Evolutionary conservation across 305 asterid species (phyloP).

Genomic region (Plantago rigida): DNA sequence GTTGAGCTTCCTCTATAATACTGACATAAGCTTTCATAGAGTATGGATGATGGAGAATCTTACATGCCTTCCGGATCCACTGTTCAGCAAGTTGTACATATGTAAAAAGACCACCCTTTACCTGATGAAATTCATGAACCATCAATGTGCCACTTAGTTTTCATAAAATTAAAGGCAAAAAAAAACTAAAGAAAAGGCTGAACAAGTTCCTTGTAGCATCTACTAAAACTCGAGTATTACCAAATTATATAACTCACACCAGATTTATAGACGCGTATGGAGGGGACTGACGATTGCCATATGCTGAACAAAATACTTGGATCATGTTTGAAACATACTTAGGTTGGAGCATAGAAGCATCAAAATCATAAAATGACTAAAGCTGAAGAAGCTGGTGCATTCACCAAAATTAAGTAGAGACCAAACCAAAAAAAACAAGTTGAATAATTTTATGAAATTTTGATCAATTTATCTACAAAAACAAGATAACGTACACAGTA

Average conservation of each 20-base stretch:
- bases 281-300: constrained; percentile 3
- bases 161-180: constrained; percentile 12
- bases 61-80: constrained; percentile 56
- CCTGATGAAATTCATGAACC: constrained; percentile 37
- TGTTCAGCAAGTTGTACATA: constrained; percentile 73
- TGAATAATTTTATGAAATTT: too few relatives aligned
- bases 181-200: constrained; percentile 7
- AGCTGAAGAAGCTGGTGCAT: neutral
- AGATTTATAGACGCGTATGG: too few relatives aligned
- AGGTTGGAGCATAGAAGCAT: neutral
- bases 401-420: too few relatives aligned
- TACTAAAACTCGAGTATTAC: constrained; percentile 3
- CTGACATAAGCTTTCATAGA: constrained; percentile 47
- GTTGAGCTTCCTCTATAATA: constrained; percentile 71
- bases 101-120: constrained; percentile 52
- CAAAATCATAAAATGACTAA: neutral
- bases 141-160: neutral
- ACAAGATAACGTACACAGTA: too few relatives aligned
- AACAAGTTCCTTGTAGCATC: constrained; percentile 6
- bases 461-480: too few relatives aligned
- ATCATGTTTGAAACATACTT: neutral
- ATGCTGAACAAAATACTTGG: constrained; percentile 6
- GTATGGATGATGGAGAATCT: constrained; percentile 59
- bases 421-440: too few relatives aligned
- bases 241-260: neutral